Evolutionary conservation across 2,329 filamentous ascomycete genomes (phyloP).

Genomic region (Didymella lethalis): DNA sequence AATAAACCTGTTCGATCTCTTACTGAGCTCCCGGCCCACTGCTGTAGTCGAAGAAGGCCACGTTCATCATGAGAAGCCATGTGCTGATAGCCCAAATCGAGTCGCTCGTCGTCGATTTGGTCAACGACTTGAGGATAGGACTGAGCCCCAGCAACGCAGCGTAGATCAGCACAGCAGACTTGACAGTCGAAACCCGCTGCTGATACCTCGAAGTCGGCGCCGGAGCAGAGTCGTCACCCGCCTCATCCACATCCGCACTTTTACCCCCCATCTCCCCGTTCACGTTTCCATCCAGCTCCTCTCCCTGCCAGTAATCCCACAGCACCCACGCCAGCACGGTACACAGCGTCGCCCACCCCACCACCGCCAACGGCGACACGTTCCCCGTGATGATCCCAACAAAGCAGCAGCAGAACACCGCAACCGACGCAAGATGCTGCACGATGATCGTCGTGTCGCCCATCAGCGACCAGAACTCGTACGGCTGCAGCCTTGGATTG

Average conservation of each 20-base stretch:
- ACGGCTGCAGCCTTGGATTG: conserved; percentile 90
- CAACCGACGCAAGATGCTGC: conserved; percentile 93
- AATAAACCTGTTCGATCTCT: conserved; percentile 19
- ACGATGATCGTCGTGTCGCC: conserved; percentile 96
- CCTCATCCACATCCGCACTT: conserved; percentile 2
- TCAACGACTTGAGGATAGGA: conserved; percentile 96
- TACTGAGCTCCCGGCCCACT: conserved; percentile 67
- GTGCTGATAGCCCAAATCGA: conserved; percentile 98
- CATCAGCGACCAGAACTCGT: conserved; percentile 97
- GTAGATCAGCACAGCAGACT: conserved; percentile 92
- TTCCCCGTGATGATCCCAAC: conserved; percentile 86
- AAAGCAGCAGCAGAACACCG: conserved; percentile 94
- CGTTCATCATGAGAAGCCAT: conserved; percentile 92
- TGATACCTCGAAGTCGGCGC: conserved; percentile 57
- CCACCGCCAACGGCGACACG: conserved; percentile 88
- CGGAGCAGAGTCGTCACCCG: background rate
- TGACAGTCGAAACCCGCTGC: conserved; percentile 79
- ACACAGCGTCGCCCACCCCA: conserved; percentile 81
- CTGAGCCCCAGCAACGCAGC: conserved; percentile 89
- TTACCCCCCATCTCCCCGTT: background rate
- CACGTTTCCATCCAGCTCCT: conserved; percentile 63
- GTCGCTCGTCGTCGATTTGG: conserved; percentile 87
- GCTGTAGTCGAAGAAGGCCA: conserved; percentile 97
- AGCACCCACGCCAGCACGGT: conserved; percentile 89
- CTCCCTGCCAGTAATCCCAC: conserved; percentile 89